phyloP scores from a whole-genome alignment of 75 land plant genomes.

The Selaginella moellendorffii region DNA sequence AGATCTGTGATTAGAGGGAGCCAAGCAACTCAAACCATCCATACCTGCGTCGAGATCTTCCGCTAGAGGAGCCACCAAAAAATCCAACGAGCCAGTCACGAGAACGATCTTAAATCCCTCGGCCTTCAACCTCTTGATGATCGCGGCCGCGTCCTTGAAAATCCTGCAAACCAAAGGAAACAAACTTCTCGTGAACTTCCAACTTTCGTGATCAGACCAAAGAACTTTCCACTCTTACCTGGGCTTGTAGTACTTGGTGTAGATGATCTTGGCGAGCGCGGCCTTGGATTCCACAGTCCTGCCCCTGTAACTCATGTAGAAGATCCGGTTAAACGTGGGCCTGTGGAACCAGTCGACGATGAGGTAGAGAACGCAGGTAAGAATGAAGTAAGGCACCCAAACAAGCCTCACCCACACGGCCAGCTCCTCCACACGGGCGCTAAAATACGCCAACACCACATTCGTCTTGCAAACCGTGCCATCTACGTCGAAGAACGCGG shows the following conservation, averaged over 20 bases:
- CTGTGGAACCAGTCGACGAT: slow-evolving; percentile 15
- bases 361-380: slow-evolving; percentile 16
- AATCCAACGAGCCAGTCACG: slow-evolving; percentile 23
- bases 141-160: slow-evolving; percentile 16
- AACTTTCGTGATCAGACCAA: too few species aligned
- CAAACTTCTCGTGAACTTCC: too few species aligned
- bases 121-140: slow-evolving; percentile 12
- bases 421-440: slow-evolving; percentile 15
- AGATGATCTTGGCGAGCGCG: slow-evolving; percentile 15
- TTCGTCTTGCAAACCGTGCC: slow-evolving; percentile 20
- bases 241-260: slow-evolving; percentile 18
- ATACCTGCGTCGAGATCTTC: slow-evolving; percentile 23
- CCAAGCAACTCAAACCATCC: too few species aligned
- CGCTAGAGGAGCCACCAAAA: slow-evolving; percentile 23
- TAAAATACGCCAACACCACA: slow-evolving; percentile 22
- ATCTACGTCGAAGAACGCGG: slow-evolving; percentile 25
- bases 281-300: slow-evolving; percentile 12
- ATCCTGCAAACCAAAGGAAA: slow-evolving; percentile 15
- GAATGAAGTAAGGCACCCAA: slow-evolving; percentile 20
- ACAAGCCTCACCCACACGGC: slow-evolving; percentile 12
- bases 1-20: too few species aligned
- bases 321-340: slow-evolving; percentile 19
- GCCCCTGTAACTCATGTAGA: slow-evolving; percentile 23
- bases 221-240: too few species aligned
- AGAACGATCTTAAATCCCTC: slow-evolving; percentile 19